Conservation (phyloP, 2,329 filamentous ascomycete genomes). For the Diplodia intermedia region DNA sequence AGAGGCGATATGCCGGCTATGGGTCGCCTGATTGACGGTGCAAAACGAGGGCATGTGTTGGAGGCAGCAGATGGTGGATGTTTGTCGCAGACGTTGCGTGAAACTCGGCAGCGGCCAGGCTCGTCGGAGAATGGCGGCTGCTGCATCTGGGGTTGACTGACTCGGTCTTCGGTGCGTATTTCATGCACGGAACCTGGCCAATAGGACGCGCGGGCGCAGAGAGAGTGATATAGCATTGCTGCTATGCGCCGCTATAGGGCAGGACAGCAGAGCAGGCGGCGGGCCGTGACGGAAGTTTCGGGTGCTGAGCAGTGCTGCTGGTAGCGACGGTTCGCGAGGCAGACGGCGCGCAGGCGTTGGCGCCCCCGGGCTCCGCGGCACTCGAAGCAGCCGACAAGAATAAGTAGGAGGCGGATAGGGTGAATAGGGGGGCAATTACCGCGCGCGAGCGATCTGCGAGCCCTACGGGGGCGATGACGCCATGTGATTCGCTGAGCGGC, state of each 20-base stretch:
- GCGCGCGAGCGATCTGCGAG: slow-evolving; percentile 17
- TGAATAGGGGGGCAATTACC: slow-evolving; percentile 7
- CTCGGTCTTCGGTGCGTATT: neutral
- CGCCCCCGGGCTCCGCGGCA: neutral
- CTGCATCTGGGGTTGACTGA: slow-evolving; percentile 25
- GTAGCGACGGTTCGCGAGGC: no score
- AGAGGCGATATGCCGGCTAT: neutral
- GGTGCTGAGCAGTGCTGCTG: neutral
- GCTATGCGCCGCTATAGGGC: slow-evolving; percentile 9
- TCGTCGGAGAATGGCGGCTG: slow-evolving; percentile 15
- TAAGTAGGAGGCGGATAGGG: neutral
- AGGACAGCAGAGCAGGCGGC: neutral
- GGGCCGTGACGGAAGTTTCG: neutral
- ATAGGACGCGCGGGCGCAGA: neutral
- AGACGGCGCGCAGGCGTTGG: no score
- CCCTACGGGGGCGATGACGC: slow-evolving; percentile 6
- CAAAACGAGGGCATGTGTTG: neutral
- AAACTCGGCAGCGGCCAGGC: neutral
- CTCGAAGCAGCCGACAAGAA: neutral
- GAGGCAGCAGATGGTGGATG: neutral
- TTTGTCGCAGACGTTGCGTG: neutral
- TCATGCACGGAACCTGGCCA: slow-evolving; percentile 27
- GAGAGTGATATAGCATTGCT: slow-evolving; percentile 20
- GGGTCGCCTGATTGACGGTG: neutral
- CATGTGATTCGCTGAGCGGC: slow-evolving; percentile 10